A percentile compares a stretch with the other conserved stretches of the same genome.
These are phyloP conservation scores for Hebeloma cylindrosporum DNA, from an alignment of 768 basidiomycete genomes.

Conservation along the genomic window DNA sequence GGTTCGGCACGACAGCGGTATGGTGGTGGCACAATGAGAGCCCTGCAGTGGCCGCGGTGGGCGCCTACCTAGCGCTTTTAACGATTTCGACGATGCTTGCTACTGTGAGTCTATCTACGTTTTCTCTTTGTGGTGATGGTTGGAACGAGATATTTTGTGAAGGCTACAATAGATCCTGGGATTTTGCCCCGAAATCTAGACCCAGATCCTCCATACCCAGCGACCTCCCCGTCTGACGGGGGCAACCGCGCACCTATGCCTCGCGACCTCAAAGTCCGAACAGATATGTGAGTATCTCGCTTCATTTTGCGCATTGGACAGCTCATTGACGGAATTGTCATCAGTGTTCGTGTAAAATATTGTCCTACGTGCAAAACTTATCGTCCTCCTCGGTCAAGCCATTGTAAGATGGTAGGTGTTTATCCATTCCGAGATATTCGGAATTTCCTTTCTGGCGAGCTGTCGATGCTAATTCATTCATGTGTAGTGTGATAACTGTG, in stretches of 20 bases:
- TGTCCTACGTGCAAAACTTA: slow-evolving; percentile 93
- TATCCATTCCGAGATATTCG: slow-evolving; percentile 1
- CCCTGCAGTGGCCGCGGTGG: slow-evolving; percentile 61
- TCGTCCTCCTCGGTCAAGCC: slow-evolving; percentile 90
- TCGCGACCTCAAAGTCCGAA: slow-evolving; percentile 76
- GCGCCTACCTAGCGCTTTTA: slow-evolving; percentile 54
- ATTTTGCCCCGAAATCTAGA: slow-evolving; percentile 89
- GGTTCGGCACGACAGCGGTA: slow-evolving; percentile 85
- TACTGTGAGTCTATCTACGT: slow-evolving; percentile 51
- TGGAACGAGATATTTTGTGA: not conserved
- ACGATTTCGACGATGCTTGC: slow-evolving; percentile 75
- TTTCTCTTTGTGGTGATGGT: not conserved
- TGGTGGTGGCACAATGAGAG: slow-evolving; percentile 88
- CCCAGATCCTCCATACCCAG: slow-evolving; percentile 76
- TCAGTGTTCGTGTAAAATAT: slow-evolving; percentile 88
- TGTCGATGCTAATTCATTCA: not conserved
- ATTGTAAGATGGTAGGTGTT: slow-evolving; percentile 83
- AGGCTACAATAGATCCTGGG: slow-evolving; percentile 84
- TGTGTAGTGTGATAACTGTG: slow-evolving; percentile 90
- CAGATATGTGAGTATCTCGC: slow-evolving; percentile 62
- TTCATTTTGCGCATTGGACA: not conserved
- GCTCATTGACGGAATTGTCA: slow-evolving; percentile 3
- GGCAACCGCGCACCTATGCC: slow-evolving; percentile 66
- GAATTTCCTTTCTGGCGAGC: not conserved
- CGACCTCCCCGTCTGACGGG: slow-evolving; percentile 62